Evolutionary conservation across 169 alveolate genomes (phyloP).

Genomic region (Theileria orientalis): DNA sequence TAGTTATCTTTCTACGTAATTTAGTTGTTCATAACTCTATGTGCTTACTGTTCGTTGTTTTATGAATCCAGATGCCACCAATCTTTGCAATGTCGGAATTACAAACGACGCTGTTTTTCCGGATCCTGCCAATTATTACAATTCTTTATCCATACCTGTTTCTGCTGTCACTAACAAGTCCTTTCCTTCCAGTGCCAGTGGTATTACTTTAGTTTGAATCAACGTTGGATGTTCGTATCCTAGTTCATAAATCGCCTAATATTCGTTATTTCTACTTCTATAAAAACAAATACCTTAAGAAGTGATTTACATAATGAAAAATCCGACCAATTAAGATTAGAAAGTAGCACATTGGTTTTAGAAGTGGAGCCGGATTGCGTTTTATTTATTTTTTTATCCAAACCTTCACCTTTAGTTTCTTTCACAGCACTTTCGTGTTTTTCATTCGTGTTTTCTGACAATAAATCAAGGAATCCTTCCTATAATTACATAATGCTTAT

Average conservation of each 20-base stretch:
- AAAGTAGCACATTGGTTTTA: constrained; percentile 7
- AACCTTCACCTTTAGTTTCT: neutral
- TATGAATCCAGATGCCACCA: constrained; percentile 75
- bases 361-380: neutral
- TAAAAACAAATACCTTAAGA: constrained; percentile 20
- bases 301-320: constrained; percentile 37
- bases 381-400: neutral
- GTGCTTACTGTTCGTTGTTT: constrained; percentile 60
- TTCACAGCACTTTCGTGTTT: neutral
- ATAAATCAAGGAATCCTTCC: constrained; percentile 57
- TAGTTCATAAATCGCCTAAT: constrained; percentile 76
- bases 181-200: constrained; percentile 85
- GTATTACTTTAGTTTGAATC: constrained; percentile 85
- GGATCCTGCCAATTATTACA: constrained; percentile 71
- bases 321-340: constrained; percentile 53
- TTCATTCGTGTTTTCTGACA: constrained; percentile 3
- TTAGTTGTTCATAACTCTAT: neutral
- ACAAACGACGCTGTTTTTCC: constrained; percentile 90
- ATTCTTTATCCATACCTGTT: constrained; percentile 69
- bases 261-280: too few relatives aligned
- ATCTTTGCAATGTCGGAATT: constrained; percentile 84
- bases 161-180: constrained; percentile 85
- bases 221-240: constrained; percentile 80
- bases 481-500: neutral
- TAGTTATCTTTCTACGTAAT: constrained; percentile 16